Evolutionary conservation across 331 rosid species (phyloP).

Genomic region (Quercus lobata): DNA sequence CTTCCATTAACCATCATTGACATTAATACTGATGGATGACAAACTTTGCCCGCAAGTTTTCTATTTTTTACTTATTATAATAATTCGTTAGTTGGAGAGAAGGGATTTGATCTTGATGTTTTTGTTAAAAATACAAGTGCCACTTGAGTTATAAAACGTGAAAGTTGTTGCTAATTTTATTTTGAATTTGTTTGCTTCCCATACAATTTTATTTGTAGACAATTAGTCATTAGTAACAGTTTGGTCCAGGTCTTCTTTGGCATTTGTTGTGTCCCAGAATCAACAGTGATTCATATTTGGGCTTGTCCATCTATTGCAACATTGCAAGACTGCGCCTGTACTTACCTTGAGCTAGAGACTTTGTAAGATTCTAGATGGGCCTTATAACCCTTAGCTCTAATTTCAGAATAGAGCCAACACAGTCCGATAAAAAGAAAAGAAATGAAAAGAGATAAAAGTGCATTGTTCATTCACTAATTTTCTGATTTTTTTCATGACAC

Average conservation of each 20-base stretch:
- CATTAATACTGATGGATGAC: too few species aligned
- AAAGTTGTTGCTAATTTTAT: not conserved
- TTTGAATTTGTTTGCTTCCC: not conserved
- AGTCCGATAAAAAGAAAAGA: too few species aligned
- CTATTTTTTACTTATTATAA: too few species aligned
- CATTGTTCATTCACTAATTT: not conserved
- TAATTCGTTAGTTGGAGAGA: too few species aligned
- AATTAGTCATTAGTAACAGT: not conserved
- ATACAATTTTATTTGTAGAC: not conserved
- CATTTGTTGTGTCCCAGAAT: not conserved
- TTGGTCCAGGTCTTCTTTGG: not conserved
- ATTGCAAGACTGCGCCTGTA: not conserved
- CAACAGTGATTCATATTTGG: not conserved
- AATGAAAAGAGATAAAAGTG: too few species aligned
- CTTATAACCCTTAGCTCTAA: too few species aligned
- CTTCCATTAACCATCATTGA: not conserved
- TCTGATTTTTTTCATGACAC: not conserved
- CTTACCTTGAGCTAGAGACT: not conserved
- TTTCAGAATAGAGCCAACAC: too few species aligned
- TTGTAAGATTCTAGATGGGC: not conserved
- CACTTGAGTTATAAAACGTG: too few species aligned
- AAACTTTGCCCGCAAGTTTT: not conserved
- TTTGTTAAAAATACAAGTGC: too few species aligned
- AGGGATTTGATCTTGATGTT: too few species aligned
- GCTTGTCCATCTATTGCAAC: not conserved